A percentile compares a stretch with the other conserved stretches of the same genome.
These are phyloP conservation scores for Kluyveromyces dobzhanskii DNA, from an alignment of 805 yeast genomes.

Conservation along the genomic window DNA sequence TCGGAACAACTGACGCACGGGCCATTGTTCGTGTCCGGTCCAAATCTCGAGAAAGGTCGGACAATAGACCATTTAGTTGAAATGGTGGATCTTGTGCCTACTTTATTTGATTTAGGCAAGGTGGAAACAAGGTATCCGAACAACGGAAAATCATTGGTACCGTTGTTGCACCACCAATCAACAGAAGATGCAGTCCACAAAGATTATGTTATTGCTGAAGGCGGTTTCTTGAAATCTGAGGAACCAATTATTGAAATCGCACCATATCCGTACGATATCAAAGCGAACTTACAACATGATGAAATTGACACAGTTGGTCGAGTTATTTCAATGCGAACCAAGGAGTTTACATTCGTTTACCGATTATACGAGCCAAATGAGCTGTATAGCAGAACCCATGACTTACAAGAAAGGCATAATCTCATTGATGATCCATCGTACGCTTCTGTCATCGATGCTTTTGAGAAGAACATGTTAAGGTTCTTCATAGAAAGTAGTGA, in stretches of 20 bases:
- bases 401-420: conserved; percentile 5
- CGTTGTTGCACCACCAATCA: not conserved
- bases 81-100: conserved; percentile 12
- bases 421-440: conserved; percentile 3
- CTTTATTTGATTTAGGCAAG: conserved; percentile 9
- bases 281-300: conserved; percentile 6
- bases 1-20: conserved; percentile 11
- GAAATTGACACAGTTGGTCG: conserved; percentile 4
- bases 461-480: conserved; percentile 2
- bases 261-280: conserved; percentile 5
- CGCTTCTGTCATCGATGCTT: not conserved
- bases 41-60: conserved; percentile 7
- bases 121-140: conserved; percentile 2
- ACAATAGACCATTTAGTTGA: conserved; percentile 7
- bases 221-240: conserved; percentile 6
- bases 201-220: conserved; percentile 5
- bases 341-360: conserved; percentile 6
- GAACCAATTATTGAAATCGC: conserved; percentile 7
- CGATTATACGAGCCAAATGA: conserved; percentile 7
- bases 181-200: not conserved
- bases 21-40: conserved; percentile 7
- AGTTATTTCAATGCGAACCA: conserved; percentile 4
- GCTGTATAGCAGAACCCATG: conserved; percentile 5
- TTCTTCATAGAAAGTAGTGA: conserved; percentile 6
- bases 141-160: conserved; percentile 7